Evolutionary conservation across 2,329 filamentous ascomycete species (phyloP).

Genomic region (Fusarium torulosum): DNA sequence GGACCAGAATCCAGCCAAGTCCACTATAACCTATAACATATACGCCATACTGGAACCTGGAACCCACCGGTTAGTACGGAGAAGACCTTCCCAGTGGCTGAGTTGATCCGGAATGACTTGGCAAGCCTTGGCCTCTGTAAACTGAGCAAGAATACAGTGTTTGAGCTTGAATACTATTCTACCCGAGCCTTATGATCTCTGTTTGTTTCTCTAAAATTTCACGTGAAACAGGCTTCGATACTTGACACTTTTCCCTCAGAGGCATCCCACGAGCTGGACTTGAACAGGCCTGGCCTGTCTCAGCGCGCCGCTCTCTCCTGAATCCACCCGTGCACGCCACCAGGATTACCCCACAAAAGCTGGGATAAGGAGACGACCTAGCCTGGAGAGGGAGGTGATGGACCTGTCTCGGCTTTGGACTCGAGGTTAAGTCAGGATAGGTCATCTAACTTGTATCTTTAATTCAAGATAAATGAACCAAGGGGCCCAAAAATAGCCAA

Average conservation of each 20-base stretch:
- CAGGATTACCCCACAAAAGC: slow-evolving; percentile 44
- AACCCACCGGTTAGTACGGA: slow-evolving; percentile 42
- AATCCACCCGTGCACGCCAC: slow-evolving; percentile 37
- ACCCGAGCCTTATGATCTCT: not conserved
- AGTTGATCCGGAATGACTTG: slow-evolving; percentile 37
- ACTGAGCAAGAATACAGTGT: not conserved
- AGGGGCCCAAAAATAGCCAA: not conserved
- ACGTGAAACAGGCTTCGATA: slow-evolving; percentile 1
- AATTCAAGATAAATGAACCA: not conserved
- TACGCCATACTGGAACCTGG: slow-evolving; percentile 12
- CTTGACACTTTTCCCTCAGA: slow-evolving; percentile 18
- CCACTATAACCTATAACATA: slow-evolving; percentile 20
- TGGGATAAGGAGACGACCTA: slow-evolving; percentile 42
- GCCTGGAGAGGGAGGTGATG: slow-evolving; percentile 39
- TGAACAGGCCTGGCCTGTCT: slow-evolving; percentile 1
- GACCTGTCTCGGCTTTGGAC: slow-evolving; percentile 6
- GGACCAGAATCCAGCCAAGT: slow-evolving; percentile 30
- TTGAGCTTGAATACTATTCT: not conserved
- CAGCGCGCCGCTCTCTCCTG: slow-evolving; percentile 29
- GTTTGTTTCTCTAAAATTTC: not conserved
- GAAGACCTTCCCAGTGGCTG: slow-evolving; percentile 32
- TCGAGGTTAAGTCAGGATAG: slow-evolving; percentile 1
- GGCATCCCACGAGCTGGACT: slow-evolving; percentile 37
- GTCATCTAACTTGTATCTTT: slow-evolving; percentile 8
- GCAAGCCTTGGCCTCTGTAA: slow-evolving; percentile 19